Percentiles rank a stretch among this genome's conserved stretches.
Evolutionary conservation across 805 yeast species (phyloP).

Genomic region (Candida piceae): DNA sequence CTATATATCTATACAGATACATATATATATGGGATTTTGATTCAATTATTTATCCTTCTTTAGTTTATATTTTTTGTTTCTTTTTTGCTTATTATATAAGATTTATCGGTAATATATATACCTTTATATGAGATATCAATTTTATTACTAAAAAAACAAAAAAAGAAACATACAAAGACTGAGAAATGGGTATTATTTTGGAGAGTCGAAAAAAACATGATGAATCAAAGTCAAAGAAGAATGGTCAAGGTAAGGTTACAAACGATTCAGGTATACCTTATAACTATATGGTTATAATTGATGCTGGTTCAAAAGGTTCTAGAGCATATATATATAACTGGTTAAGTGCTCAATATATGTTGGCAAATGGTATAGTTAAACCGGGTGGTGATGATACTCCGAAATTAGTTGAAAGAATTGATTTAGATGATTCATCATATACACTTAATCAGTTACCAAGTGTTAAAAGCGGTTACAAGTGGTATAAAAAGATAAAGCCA

Average conservation of each 20-base stretch:
- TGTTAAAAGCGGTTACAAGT: constrained; percentile 31
- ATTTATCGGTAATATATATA: no score
- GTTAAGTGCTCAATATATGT: constrained; percentile 34
- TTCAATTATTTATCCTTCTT: no score
- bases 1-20: no score
- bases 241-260: constrained; percentile 19
- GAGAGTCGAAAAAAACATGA: not conserved
- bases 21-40: no score
- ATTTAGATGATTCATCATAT: no score
- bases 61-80: no score
- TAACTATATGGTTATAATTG: constrained; percentile 57
- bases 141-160: no score
- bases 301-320: constrained; percentile 64
- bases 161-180: no score
- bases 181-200: not conserved
- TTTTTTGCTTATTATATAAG: no score
- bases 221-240: constrained; percentile 2
- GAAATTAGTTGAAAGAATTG: not conserved
- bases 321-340: constrained; percentile 57
- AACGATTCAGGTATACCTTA: constrained; percentile 44
- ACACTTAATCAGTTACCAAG: constrained; percentile 13
- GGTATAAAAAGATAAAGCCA: constrained; percentile 51
- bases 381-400: not conserved
- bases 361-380: constrained; percentile 16
- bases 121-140: no score